A percentile compares a stretch with the other conserved stretches of the same genome.
Conservation (phyloP, 176 grass and related monocot genomes). For the Zoysia pacifica region DNA sequence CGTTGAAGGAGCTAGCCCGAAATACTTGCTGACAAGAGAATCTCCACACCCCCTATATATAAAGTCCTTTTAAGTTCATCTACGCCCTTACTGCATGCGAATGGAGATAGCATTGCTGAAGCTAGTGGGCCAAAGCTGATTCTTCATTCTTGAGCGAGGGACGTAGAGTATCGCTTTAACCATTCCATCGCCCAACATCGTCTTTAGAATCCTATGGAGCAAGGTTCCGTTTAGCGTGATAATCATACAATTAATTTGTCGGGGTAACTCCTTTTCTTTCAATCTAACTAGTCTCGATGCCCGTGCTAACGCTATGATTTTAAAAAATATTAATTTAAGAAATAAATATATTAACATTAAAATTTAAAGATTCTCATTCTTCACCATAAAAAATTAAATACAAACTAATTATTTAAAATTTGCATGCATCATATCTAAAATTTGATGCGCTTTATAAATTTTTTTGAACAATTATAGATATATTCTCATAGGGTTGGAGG, state of each 20-base stretch:
- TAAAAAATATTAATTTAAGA: too few relatives aligned
- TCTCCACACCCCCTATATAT: background rate
- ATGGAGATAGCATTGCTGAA: constrained; percentile 34
- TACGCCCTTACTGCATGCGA: constrained; percentile 16
- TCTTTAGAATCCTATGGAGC: background rate
- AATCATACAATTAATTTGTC: background rate
- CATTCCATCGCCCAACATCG: too few relatives aligned
- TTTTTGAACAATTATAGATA: too few relatives aligned
- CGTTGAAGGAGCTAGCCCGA: background rate
- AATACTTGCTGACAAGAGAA: background rate
- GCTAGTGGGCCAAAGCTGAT: constrained; percentile 31
- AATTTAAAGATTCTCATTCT: too few relatives aligned
- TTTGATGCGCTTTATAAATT: too few relatives aligned
- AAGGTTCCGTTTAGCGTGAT: background rate
- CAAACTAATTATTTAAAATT: too few relatives aligned
- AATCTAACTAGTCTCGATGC: background rate
- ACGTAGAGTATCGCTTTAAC: background rate
- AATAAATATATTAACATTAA: too few relatives aligned
- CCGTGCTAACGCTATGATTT: too few relatives aligned
- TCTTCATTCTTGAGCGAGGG: background rate
- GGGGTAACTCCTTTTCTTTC: constrained; percentile 1
- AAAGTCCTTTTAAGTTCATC: background rate
- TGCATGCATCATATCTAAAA: too few relatives aligned
- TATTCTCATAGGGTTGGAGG: too few relatives aligned
- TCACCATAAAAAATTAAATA: too few relatives aligned